These are phyloP conservation scores for Lepidium africanum DNA, from an alignment of 345 rosid species.

Conservation along the genomic window DNA sequence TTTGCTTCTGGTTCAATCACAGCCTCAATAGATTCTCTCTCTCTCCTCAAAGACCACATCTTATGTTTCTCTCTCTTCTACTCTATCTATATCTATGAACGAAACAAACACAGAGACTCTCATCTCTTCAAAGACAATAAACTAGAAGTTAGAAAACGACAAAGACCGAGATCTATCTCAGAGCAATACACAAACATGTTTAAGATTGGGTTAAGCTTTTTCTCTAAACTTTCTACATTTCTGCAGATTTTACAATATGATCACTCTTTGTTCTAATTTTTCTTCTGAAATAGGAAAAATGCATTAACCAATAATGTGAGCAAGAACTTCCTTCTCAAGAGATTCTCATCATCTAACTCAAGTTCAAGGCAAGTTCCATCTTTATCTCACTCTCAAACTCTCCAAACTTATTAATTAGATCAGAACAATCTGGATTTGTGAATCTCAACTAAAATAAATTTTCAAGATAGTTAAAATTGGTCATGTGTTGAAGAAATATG, in stretches of 20 bases:
- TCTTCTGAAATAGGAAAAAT: constrained; percentile 4
- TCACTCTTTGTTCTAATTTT: constrained; percentile 1
- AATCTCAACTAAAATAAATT: neutral
- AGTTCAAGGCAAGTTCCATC: constrained; percentile 14
- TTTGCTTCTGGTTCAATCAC: constrained; percentile 14
- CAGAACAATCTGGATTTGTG: neutral
- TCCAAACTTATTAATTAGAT: neutral
- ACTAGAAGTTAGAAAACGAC: neutral
- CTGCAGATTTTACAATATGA: neutral
- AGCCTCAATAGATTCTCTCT: constrained; percentile 15
- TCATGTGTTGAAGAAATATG: neutral
- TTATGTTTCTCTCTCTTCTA: neutral
- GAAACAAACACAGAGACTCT: neutral
- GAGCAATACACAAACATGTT: constrained; percentile 14
- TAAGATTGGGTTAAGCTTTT: constrained; percentile 16
- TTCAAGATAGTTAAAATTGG: neutral
- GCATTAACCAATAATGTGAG: constrained; percentile 7
- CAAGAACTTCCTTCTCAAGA: neutral
- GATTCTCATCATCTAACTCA: constrained; percentile 16
- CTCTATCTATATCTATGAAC: neutral
- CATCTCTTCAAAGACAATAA: constrained; percentile 1
- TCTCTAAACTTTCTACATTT: neutral
- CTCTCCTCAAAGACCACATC: neutral
- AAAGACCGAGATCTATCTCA: constrained; percentile 9
- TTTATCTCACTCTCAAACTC: neutral